Base-by-base conservation (phyloP, 2,329 filamentous ascomycete genomes). In the Setomelanomma holmii region DNA sequence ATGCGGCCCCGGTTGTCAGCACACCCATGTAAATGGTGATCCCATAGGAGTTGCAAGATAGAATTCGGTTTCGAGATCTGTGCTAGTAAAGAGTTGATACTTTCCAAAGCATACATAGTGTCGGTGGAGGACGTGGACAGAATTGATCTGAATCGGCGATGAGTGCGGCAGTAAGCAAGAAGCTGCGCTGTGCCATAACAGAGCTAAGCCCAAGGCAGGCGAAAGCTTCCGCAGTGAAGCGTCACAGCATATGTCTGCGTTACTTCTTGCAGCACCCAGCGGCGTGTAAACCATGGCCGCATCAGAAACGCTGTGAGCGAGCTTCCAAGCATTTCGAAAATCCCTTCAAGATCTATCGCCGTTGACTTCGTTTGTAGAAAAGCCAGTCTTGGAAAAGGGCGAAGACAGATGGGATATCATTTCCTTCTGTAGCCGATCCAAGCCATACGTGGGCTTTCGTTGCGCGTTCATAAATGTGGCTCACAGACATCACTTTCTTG, bases 171-270 rank as follows among this genome's bases (percentile, higher is more conserved):
- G n/a, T n/a, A n/a, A n/a, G n/a, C n/a, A n/a, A n/a, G n/a, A n/a
- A n/a, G n/a, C n/a, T n/a, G n/a, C n/a, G 2, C 30, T 4, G 23
- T 21, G 10, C 42, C 35, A 30, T 41, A 11, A 2, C 34, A 23
- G 20, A 46, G 12, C 42, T 42, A 46, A 4, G 57, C 45, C 76
- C 76, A 79, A 12, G 42, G 36, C 5, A 41, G 2, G 12, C 20
- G 41, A 36, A 41, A 19, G 3, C 12, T 3, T 27, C 53, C 53
- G 33, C 49, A 56, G 20, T 46, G 36, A 33, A 50, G n/a, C 1
- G 22, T 47, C 10, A 33, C 39, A 2, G 14, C 5, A 17, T 41
- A 34, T 3, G 45, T 43, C 7, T 40, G 21, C 14, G 30, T 38
- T 3, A 54, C 34, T 22, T 56, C 53, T 21, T 56, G 53, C 16